Conservation (phyloP, 202 grass and related monocot genomes). For the Schoenoplectus tabernaemontani region DNA sequence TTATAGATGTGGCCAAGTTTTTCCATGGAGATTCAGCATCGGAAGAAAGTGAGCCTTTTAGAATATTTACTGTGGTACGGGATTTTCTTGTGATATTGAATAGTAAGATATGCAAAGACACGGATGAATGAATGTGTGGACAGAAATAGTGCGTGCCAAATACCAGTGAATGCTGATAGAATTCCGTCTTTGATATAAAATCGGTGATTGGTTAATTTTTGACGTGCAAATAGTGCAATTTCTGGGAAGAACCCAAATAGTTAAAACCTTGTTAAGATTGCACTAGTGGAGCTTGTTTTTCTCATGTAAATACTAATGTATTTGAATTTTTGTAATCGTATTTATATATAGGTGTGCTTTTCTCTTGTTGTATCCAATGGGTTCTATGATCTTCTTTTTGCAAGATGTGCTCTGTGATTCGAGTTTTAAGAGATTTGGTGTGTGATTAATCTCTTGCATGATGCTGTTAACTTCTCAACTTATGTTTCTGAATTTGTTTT, state of each 20-base stretch:
- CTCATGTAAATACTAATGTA: slow-evolving; percentile 15
- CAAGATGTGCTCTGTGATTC: not conserved
- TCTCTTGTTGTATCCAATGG: not conserved
- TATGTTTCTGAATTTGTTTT: not conserved
- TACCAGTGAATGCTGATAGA: slow-evolving; percentile 33
- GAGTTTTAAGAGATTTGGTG: not conserved
- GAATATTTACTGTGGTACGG: slow-evolving; percentile 76
- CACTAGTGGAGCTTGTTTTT: not conserved
- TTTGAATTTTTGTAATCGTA: slow-evolving; percentile 17
- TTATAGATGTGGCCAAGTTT: slow-evolving; percentile 68
- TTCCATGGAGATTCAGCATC: slow-evolving; percentile 71
- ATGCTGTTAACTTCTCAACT: not conserved
- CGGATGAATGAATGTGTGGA: slow-evolving; percentile 48
- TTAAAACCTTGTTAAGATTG: not conserved
- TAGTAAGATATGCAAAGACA: slow-evolving; percentile 71
- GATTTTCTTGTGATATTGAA: slow-evolving; percentile 66
- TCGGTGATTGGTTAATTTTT: not conserved
- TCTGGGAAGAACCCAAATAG: not conserved
- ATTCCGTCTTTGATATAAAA: slow-evolving; percentile 5
- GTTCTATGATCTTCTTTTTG: not conserved
- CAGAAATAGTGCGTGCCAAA: slow-evolving; percentile 39
- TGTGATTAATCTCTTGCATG: not conserved
- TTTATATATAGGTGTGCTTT: slow-evolving; percentile 2
- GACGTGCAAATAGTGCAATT: not conserved
- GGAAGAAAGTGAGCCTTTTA: slow-evolving; percentile 74